Percentiles rank a stretch among this genome's conserved stretches.
These are phyloP conservation scores for Chromera velia DNA, from an alignment of 73 alveolate species.

Conservation along the genomic window DNA sequence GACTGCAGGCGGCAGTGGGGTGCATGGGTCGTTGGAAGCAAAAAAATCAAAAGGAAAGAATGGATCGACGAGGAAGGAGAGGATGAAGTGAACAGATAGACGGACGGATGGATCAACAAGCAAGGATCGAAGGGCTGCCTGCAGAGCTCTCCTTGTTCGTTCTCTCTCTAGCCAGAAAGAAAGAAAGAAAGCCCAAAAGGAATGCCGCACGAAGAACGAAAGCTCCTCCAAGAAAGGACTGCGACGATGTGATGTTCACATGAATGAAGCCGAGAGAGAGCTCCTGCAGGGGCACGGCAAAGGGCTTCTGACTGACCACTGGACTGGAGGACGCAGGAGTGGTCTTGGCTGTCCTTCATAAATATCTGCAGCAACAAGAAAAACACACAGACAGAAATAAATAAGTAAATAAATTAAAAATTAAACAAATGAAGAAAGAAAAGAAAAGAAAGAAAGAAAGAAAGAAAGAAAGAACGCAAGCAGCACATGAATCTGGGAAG, in stretches of 20 bases:
- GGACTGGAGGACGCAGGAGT: too few species aligned
- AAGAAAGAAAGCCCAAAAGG: neutral
- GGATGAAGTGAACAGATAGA: constrained; percentile 28
- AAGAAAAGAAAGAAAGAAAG: neutral
- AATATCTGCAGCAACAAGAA: too few species aligned
- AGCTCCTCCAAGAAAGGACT: too few species aligned
- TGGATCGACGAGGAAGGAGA: constrained; percentile 32
- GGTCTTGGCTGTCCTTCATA: too few species aligned
- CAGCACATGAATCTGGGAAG: too few species aligned
- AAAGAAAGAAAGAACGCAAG: neutral
- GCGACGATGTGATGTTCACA: neutral
- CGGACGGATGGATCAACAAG: constrained; percentile 30
- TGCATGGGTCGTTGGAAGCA: neutral
- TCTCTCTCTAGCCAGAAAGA: neutral
- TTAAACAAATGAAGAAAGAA: neutral
- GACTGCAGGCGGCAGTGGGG: neutral
- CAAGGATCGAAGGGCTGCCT: constrained; percentile 36
- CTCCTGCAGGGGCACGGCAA: too few species aligned
- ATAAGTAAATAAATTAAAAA: too few species aligned
- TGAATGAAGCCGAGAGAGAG: neutral
- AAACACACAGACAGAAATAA: too few species aligned
- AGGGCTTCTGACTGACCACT: too few species aligned
- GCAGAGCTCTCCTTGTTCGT: constrained; percentile 5
- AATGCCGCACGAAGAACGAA: too few species aligned
- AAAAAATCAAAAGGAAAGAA: neutral